Evolutionary conservation across 1,284 basidiomycete species (phyloP).

Genomic region (Heterobasidion annosum): DNA sequence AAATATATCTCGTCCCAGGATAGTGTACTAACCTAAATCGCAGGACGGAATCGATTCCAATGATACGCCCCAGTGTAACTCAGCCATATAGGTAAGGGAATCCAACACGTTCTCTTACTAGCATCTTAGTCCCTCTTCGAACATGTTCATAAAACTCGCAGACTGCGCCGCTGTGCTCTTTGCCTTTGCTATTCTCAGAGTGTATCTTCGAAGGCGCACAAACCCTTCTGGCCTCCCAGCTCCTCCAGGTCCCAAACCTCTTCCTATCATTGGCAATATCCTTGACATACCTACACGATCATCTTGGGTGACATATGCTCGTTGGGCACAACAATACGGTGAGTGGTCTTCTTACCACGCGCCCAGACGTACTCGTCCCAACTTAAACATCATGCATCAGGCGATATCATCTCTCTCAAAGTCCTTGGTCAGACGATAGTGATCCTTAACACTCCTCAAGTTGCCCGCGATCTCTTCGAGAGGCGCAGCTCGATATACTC

Average conservation of each 20-base stretch:
- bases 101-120: background rate
- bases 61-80: no score
- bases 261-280: background rate
- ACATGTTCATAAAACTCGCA: background rate
- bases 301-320: background rate
- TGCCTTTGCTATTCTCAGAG: background rate
- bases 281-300: background rate
- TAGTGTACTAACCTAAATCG: no score
- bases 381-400: conserved; percentile 1
- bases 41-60: no score
- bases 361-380: background rate
- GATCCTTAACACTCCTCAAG: conserved; percentile 5
- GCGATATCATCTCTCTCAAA: conserved; percentile 6
- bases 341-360: background rate
- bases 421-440: conserved; percentile 8
- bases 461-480: conserved; percentile 8
- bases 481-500: conserved; percentile 8
- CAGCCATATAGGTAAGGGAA: background rate
- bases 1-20: no score
- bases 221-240: background rate
- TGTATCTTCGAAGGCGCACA: background rate
- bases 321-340: background rate
- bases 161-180: background rate
- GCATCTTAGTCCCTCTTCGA: background rate
- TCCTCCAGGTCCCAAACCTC: background rate